Evolutionary conservation across 2,329 filamentous ascomycete species (phyloP), one percentile per base, ranked within the genome.

Genomic region (Colletotrichum sp.): DNA sequence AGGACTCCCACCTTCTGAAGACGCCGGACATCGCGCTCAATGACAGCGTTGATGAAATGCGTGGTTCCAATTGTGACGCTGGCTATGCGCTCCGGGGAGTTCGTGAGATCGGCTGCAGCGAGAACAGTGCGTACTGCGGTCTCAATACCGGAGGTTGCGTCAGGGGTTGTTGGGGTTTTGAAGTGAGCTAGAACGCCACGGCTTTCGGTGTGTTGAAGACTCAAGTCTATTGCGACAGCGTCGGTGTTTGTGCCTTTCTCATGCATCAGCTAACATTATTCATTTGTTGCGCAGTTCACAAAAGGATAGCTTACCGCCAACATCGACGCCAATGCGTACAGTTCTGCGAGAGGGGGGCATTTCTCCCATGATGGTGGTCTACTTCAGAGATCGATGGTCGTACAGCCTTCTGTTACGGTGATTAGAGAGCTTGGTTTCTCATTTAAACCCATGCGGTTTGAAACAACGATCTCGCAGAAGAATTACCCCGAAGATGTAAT

Each of bases 31-130:
- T 92, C 90, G 58, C 87, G 84, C 80, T 92, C 89, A 1, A 92
- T 84, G 3, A 92, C 88, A 8, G 90, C 90, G 76, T 92, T 92
- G 79, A 92, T 86, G 78, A 92, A 92, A 75, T 92, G 90, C 0
- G 90, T 92, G 2, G 88, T 90, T 65, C 89, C 89, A 75, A 91
- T 88, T 5, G 88, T 89, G 16, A 90, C 86, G 76, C 86, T 87
- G 24, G 87, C 85, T 18, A 91, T 83, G 12, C 86, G 81, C 8
- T 57, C 74, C 16, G 74, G 74, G 0, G 80, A 79, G 1, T 84
- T 82, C 30, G 78, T 71, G 26, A 87, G 79, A 6, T 74, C 64
- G 15, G 83, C 80, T 3, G 81, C 77, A 18, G 81, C 68, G 75
- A 90, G 85, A 83, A 90, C 87, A 34, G 82, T 79, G 6, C 81